Percentiles rank a stretch among this genome's conserved stretches.
Conservation (phyloP, 306 rosid species). For the Psophocarpus tetragonolobus region DNA sequence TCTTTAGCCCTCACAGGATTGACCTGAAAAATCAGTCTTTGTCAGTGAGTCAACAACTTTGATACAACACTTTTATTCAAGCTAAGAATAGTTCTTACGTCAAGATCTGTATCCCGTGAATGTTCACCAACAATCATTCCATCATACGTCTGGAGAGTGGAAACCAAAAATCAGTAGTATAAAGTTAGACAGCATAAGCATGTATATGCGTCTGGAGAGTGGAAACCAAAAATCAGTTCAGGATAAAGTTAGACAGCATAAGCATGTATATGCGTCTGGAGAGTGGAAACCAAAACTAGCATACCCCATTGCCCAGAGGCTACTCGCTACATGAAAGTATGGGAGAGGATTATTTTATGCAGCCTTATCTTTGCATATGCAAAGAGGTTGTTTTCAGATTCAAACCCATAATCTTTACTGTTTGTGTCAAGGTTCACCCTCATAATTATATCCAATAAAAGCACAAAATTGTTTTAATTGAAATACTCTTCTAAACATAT, state of each 20-base stretch:
- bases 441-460: too few species aligned
- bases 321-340: too few species aligned
- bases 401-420: too few species aligned
- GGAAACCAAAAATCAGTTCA: conserved; percentile 31
- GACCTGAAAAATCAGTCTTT: conserved; percentile 53
- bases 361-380: too few species aligned
- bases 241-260: not conserved
- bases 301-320: too few species aligned
- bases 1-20: conserved; percentile 82
- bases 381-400: too few species aligned
- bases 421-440: too few species aligned
- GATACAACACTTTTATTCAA: conserved; percentile 19
- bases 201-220: conserved; percentile 56
- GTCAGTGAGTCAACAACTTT: conserved; percentile 29
- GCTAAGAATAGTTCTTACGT: conserved; percentile 52
- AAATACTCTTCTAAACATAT: not conserved
- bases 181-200: conserved; percentile 2
- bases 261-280: conserved; percentile 51
- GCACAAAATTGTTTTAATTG: not conserved
- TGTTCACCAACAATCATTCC: conserved; percentile 98
- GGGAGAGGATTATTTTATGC: too few species aligned
- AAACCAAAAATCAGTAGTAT: conserved; percentile 24
- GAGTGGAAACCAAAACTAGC: too few species aligned
- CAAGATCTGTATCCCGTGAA: conserved; percentile 88
- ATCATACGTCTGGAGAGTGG: conserved; percentile 86